A percentile compares a stretch with the other conserved stretches of the same genome.
These are phyloP conservation scores for Solanum pinnatisectum DNA, from an alignment of 257 asterid genomes.

Conservation along the genomic window DNA sequence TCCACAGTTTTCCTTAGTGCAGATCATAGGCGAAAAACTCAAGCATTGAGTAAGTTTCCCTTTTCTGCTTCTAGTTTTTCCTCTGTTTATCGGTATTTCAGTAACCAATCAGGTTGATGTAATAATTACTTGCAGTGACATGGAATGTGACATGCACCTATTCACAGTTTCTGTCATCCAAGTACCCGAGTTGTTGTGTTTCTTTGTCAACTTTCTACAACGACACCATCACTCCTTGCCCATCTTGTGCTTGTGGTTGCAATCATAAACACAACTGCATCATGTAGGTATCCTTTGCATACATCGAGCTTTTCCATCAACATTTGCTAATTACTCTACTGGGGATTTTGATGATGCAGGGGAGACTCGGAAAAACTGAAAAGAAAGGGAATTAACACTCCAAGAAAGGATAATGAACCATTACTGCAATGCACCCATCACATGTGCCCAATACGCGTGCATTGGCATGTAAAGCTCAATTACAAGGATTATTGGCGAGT, in stretches of 20 bases:
- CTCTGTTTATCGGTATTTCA: background rate
- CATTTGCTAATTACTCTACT: background rate
- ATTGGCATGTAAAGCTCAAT: constrained; percentile 73
- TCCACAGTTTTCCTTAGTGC: constrained; percentile 48
- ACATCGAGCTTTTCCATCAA: background rate
- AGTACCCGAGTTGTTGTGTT: constrained; percentile 61
- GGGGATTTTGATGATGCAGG: constrained; percentile 20
- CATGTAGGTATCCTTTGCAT: constrained; percentile 22
- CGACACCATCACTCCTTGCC: constrained; percentile 58
- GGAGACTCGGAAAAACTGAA: constrained; percentile 33
- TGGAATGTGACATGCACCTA: constrained; percentile 83
- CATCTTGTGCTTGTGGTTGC: constrained; percentile 72
- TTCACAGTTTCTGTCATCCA: constrained; percentile 48
- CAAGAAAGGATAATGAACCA: constrained; percentile 51
- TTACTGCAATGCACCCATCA: constrained; percentile 60
- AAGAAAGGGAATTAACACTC: constrained; percentile 44
- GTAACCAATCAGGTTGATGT: background rate
- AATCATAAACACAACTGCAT: constrained; percentile 48
- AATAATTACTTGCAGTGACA: constrained; percentile 44
- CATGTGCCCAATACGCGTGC: constrained; percentile 75
- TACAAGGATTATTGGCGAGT: constrained; percentile 64
- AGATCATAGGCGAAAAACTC: constrained; percentile 60
- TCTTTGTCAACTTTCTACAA: constrained; percentile 76
- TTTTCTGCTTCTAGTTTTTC: background rate
- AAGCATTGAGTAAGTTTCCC: constrained; percentile 43